These are phyloP conservation scores for Aureobasidium zeae DNA, from an alignment of 2,329 filamentous ascomycete species.

Conservation along the genomic window DNA sequence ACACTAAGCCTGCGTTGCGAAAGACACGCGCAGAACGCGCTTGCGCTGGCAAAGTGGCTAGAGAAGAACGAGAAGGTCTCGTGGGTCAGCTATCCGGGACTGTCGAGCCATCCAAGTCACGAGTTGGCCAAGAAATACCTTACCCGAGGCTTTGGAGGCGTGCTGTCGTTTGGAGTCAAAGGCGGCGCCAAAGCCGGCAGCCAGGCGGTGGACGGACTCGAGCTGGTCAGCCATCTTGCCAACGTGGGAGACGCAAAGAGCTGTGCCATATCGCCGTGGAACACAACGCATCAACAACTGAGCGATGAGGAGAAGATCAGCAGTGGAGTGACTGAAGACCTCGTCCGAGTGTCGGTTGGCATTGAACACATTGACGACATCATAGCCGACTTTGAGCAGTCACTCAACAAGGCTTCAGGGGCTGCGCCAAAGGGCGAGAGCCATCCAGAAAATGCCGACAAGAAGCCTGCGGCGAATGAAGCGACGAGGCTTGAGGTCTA, in stretches of 20 bases:
- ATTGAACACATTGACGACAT: conserved; percentile 98
- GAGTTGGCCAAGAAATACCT: conserved; percentile 79
- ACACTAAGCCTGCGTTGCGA: conserved; percentile 81
- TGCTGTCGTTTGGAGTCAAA: conserved; percentile 88
- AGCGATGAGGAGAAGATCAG: conserved; percentile 67
- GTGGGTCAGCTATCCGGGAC: conserved; percentile 91
- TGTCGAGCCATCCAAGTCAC: conserved; percentile 73
- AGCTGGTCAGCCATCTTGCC: conserved; percentile 88
- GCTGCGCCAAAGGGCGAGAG: neutral
- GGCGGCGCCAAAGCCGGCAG: conserved; percentile 74
- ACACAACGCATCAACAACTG: conserved; percentile 89
- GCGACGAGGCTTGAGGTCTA: conserved; percentile 21
- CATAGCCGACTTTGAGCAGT: conserved; percentile 89
- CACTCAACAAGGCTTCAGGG: conserved; percentile 54
- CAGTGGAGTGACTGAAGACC: conserved; percentile 80
- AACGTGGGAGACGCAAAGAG: conserved; percentile 97
- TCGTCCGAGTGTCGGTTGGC: conserved; percentile 90
- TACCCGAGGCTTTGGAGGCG: conserved; percentile 73
- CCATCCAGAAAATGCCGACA: conserved; percentile 32
- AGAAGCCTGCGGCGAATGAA: conserved; percentile 21
- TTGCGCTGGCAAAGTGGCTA: conserved; percentile 71
- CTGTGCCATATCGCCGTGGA: conserved; percentile 89
- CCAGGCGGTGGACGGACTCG: conserved; percentile 86
- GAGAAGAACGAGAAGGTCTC: conserved; percentile 72
- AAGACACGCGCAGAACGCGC: conserved; percentile 74